A percentile compares a stretch with the other conserved stretches of the same genome.
phyloP scores from a whole-genome alignment of 306 rosid genomes.

The Neltuma alba region DNA sequence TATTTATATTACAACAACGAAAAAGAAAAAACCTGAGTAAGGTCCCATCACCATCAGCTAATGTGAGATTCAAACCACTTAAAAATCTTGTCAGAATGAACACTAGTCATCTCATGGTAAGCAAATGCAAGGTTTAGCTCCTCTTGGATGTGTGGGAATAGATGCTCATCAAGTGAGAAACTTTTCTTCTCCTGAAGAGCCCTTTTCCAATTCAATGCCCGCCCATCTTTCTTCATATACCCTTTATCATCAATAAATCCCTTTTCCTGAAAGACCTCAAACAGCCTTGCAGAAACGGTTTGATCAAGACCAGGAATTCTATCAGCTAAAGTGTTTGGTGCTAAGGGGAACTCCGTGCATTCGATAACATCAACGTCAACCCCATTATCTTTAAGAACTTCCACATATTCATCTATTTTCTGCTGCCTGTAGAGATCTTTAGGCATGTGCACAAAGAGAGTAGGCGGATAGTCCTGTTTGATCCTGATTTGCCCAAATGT shows the following conservation, averaged over 20 bases:
- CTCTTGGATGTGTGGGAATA: constrained; percentile 76
- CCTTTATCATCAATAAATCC: constrained; percentile 81
- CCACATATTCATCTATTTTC: constrained; percentile 59
- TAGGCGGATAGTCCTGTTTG: constrained; percentile 68
- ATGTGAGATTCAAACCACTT: constrained; percentile 80
- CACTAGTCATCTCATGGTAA: constrained; percentile 85
- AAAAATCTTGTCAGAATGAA: constrained; percentile 66
- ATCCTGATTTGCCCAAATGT: constrained; percentile 63
- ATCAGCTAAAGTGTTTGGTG: constrained; percentile 57
- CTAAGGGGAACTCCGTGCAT: constrained; percentile 78
- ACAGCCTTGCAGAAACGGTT: constrained; percentile 57
- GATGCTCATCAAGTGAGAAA: constrained; percentile 40
- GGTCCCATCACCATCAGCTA: constrained; percentile 46
- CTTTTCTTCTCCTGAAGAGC: constrained; percentile 53
- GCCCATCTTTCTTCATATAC: constrained; percentile 79
- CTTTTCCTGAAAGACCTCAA: constrained; percentile 59
- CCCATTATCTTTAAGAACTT: constrained; percentile 63
- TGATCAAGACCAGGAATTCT: constrained; percentile 77
- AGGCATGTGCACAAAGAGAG: constrained; percentile 93
- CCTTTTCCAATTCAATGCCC: constrained; percentile 62
- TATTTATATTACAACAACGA: constrained; percentile 3
- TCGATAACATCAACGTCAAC: constrained; percentile 72
- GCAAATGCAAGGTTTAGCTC: constrained; percentile 94
- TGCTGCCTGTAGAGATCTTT: constrained; percentile 73
- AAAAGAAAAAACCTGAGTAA: constrained; percentile 11